Percentiles rank a stretch among this genome's conserved stretches.
Conservation (phyloP, 257 asterid species). For the Mitragyna speciosa region DNA sequence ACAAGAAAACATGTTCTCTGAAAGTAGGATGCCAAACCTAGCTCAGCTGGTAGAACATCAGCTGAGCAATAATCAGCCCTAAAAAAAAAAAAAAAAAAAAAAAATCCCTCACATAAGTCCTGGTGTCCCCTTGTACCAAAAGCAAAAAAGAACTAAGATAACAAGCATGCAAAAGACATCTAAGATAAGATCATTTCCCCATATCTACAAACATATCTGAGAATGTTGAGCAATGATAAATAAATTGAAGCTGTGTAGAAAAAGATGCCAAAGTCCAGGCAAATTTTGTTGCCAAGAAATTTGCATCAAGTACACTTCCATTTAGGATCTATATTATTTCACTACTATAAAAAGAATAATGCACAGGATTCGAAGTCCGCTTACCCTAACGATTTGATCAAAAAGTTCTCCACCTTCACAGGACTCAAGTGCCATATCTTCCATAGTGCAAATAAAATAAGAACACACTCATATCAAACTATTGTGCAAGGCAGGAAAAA, state of each 20-base stretch:
- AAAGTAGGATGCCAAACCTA: no score
- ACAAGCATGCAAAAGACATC: slow-evolving; percentile 1
- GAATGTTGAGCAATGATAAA: neutral
- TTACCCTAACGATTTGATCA: slow-evolving; percentile 93
- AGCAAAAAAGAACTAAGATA: neutral
- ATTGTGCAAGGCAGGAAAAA: slow-evolving; percentile 9
- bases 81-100: no score
- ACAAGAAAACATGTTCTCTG: slow-evolving; percentile 2
- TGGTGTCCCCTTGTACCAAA: no score
- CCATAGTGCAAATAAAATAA: slow-evolving; percentile 33
- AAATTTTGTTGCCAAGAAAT: neutral
- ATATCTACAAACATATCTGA: neutral
- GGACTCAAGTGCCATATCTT: slow-evolving; percentile 99
- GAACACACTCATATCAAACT: slow-evolving; percentile 30
- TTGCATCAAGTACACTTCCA: neutral
- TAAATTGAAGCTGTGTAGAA: neutral
- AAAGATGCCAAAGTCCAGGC: neutral
- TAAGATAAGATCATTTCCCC: neutral
- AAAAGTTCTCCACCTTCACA: slow-evolving; percentile 99
- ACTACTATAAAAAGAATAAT: slow-evolving; percentile 3
- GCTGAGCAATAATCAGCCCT: neutral
- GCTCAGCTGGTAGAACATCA: no score
- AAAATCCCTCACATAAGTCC: no score
- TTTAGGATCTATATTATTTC: neutral
- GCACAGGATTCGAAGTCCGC: slow-evolving; percentile 22